These are phyloP conservation scores for Vaccinium vitisidaea DNA, from an alignment of 148 eudicot species.

Conservation along the genomic window DNA sequence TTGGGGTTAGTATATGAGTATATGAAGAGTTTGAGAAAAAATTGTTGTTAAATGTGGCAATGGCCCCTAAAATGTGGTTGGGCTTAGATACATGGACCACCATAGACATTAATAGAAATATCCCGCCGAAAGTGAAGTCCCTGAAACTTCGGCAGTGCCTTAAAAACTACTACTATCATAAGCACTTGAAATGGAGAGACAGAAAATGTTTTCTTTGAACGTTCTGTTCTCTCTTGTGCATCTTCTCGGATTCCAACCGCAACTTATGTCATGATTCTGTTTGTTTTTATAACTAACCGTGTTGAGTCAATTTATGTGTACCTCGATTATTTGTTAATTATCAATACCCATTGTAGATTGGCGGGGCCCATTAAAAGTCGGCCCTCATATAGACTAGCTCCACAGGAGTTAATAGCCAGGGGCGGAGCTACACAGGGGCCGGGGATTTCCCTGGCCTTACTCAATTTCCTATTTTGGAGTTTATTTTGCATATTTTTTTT, in stretches of 20 bases:
- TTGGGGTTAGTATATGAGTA: too few species aligned
- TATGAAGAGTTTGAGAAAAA: neutral
- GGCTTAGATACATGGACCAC: conserved; percentile 1
- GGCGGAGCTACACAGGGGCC: too few species aligned
- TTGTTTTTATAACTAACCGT: neutral
- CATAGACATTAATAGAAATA: neutral
- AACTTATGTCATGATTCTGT: neutral
- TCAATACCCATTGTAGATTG: neutral
- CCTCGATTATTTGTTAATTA: neutral
- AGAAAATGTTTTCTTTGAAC: neutral
- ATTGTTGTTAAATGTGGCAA: neutral
- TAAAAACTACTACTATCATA: neutral
- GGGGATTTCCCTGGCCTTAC: too few species aligned
- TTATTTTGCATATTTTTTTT: neutral
- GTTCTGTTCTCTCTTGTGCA: neutral
- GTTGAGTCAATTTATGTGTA: neutral
- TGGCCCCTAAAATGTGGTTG: neutral
- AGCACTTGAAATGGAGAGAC: neutral
- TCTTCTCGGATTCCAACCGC: neutral
- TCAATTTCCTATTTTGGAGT: neutral
- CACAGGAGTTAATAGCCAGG: neutral
- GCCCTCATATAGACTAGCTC: neutral
- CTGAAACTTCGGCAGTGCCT: neutral
- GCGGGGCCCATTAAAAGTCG: neutral
- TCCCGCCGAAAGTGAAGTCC: neutral